Percentiles rank a stretch among this genome's conserved stretches.
Evolutionary conservation across 192 early-diverging fungal species (phyloP).

Genomic region (Lobosporangium transversale): DNA sequence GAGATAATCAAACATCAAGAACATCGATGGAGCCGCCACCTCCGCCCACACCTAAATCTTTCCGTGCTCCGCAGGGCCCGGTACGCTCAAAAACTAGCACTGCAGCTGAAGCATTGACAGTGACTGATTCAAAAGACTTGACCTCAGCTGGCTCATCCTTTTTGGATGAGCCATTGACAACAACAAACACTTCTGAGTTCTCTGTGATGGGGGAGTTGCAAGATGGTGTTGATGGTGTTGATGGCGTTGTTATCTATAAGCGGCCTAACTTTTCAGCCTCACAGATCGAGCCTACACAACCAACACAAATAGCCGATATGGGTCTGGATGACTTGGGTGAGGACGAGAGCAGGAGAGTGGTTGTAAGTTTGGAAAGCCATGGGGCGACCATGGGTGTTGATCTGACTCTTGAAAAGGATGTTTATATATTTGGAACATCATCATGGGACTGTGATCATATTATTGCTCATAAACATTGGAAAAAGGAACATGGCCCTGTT

Average conservation of each 20-base stretch:
- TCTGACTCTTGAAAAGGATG: neutral
- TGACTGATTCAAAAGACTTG: neutral
- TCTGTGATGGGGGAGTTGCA: no score
- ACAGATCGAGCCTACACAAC: slow-evolving; percentile 8
- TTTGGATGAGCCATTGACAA: no score
- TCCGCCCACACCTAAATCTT: neutral
- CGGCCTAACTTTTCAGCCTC: slow-evolving; percentile 15
- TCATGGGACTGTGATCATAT: slow-evolving; percentile 10
- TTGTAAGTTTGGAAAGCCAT: slow-evolving; percentile 6
- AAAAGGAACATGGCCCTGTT: neutral
- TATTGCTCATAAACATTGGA: slow-evolving; percentile 21
- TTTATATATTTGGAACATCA: slow-evolving; percentile 16
- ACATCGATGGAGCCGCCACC: neutral
- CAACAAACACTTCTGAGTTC: no score
- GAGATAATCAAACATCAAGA: no score
- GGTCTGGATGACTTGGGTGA: neutral
- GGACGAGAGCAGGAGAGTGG: neutral
- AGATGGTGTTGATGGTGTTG: no score
- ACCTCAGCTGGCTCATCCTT: neutral
- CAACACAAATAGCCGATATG: slow-evolving; percentile 8
- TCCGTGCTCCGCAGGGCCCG: slow-evolving; percentile 8
- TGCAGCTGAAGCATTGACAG: neutral
- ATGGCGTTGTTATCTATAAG: slow-evolving; percentile 4
- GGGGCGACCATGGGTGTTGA: neutral
- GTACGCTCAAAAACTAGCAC: neutral